Percentiles rank a stretch among this genome's conserved stretches.
Conservation (phyloP, 805 yeast species). For the Yarrowia deformans region DNA sequence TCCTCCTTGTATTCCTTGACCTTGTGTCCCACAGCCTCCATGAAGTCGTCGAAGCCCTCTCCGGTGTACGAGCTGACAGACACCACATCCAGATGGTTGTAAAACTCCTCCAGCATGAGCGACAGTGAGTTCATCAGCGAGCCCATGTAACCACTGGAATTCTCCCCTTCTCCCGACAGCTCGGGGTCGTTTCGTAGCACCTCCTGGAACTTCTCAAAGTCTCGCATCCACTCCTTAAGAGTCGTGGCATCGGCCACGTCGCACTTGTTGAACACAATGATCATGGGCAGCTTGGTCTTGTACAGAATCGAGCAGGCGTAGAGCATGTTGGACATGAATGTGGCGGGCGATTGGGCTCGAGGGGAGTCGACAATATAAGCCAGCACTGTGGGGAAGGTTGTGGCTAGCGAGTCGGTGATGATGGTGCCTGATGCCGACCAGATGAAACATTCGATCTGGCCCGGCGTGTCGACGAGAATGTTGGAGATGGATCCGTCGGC, state of each 20-base stretch:
- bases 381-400: slow-evolving; percentile 92
- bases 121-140: slow-evolving; percentile 95
- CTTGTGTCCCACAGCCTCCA: slow-evolving; percentile 83
- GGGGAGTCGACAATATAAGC: slow-evolving; percentile 98
- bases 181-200: slow-evolving; percentile 76
- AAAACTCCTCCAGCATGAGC: slow-evolving; percentile 93
- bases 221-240: slow-evolving; percentile 97
- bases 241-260: slow-evolving; percentile 85
- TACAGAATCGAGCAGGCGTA: slow-evolving; percentile 97
- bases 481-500: slow-evolving; percentile 58
- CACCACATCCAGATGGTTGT: slow-evolving; percentile 88
- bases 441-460: slow-evolving; percentile 97
- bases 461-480: slow-evolving; percentile 95
- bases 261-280: slow-evolving; percentile 92
- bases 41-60: slow-evolving; percentile 88
- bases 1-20: slow-evolving; percentile 85
- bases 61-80: slow-evolving; percentile 95
- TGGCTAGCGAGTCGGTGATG: slow-evolving; percentile 95
- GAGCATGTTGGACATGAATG: slow-evolving; percentile 97
- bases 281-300: slow-evolving; percentile 96
- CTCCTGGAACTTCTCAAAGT: slow-evolving; percentile 87
- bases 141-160: slow-evolving; percentile 89
- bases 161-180: slow-evolving; percentile 61
- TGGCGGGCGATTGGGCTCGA: slow-evolving; percentile 89
- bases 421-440: slow-evolving; percentile 99